A percentile compares a stretch with the other conserved stretches of the same genome.
Conservation (phyloP, 179 eudicot genomes). For the Silene noctiflora region DNA sequence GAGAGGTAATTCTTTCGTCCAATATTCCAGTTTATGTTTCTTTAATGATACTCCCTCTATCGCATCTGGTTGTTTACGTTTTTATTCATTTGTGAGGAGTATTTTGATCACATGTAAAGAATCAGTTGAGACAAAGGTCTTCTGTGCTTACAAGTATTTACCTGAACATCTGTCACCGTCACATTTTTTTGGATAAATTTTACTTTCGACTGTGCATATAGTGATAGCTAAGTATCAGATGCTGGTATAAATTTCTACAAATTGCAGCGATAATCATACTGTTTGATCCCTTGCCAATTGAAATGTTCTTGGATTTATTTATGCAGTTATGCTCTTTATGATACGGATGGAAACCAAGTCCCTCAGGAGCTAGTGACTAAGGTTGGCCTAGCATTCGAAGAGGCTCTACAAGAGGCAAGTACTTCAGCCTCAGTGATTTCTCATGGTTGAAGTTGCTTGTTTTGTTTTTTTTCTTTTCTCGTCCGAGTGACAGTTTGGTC, state of each 20-base stretch:
- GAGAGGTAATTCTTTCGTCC: slow-evolving; percentile 58
- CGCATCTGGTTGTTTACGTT: too few species aligned
- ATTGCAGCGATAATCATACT: background rate
- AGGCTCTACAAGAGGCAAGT: slow-evolving; percentile 73
- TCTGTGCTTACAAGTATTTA: too few species aligned
- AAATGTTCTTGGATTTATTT: background rate
- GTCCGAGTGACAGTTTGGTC: background rate
- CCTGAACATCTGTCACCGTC: too few species aligned
- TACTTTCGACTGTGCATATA: too few species aligned
- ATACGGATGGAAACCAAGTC: slow-evolving; percentile 91
- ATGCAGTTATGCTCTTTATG: slow-evolving; percentile 80
- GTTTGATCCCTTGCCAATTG: too few species aligned
- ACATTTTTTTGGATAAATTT: too few species aligned
- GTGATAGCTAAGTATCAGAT: background rate
- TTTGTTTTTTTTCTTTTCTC: background rate
- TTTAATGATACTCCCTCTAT: too few species aligned
- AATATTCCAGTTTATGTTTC: background rate
- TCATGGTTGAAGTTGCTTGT: background rate
- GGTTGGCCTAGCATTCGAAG: slow-evolving; percentile 88
- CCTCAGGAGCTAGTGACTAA: slow-evolving; percentile 74
- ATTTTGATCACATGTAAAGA: too few species aligned
- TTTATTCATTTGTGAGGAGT: too few species aligned
- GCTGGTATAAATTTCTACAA: background rate
- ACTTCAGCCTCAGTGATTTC: background rate
- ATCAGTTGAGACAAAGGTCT: too few species aligned